Percentiles rank a stretch among this genome's conserved stretches.
These are phyloP conservation scores for Pichia nakasei DNA, from an alignment of 805 yeast genomes.

Conservation along the genomic window DNA sequence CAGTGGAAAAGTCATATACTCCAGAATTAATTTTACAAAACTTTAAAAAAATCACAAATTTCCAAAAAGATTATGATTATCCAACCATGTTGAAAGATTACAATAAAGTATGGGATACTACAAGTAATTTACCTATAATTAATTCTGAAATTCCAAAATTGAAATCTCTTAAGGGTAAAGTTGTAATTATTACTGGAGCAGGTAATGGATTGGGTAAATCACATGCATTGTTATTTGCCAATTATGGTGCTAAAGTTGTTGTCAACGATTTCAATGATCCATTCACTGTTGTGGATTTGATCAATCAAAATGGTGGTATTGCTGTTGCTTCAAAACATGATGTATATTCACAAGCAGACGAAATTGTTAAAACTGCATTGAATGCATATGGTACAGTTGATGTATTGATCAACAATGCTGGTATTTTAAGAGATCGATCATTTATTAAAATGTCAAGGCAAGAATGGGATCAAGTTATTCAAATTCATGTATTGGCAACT, in stretches of 20 bases:
- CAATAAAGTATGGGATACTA: conserved; percentile 44
- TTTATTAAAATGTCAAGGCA: conserved; percentile 74
- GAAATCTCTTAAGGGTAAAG: conserved; percentile 68
- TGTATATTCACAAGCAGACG: conserved; percentile 66
- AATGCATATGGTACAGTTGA: conserved; percentile 76
- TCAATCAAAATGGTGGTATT: conserved; percentile 52
- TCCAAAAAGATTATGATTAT: conserved; percentile 51
- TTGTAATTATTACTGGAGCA: conserved; percentile 89
- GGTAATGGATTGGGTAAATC: conserved; percentile 92
- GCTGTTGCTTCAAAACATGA: conserved; percentile 83
- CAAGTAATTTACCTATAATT: conserved; percentile 46
- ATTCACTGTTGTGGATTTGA: conserved; percentile 61
- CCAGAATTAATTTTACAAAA: conserved; percentile 74
- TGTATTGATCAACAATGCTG: conserved; percentile 86
- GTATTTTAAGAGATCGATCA: conserved; percentile 84
- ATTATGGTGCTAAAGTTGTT: conserved; percentile 90
- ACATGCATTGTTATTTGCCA: conserved; percentile 78
- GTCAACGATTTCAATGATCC: conserved; percentile 86
- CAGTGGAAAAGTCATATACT: conserved; percentile 58
- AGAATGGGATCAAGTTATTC: conserved; percentile 75
- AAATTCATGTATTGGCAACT: conserved; percentile 78
- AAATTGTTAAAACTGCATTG: conserved; percentile 69
- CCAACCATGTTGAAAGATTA: conserved; percentile 73
- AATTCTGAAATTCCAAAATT: conserved; percentile 40
- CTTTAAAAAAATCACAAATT: conserved; percentile 56